These are phyloP conservation scores for Alnus glutinosa DNA, from an alignment of 306 rosid genomes.

Conservation along the genomic window DNA sequence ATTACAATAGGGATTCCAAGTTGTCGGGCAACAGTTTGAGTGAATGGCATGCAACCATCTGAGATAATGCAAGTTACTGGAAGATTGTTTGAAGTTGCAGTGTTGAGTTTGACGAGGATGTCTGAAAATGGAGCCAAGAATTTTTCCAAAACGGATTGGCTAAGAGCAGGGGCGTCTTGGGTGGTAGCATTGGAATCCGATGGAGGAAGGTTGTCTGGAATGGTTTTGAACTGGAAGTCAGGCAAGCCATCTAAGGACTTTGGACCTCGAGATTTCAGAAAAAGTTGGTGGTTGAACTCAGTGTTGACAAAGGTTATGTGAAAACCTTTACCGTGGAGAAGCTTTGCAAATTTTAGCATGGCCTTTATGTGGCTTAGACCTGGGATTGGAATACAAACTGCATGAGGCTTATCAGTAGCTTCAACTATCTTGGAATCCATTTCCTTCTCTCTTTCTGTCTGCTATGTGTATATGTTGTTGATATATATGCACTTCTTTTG, in stretches of 20 bases:
- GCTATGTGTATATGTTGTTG: too few relatives aligned
- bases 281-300: slow-evolving; percentile 14
- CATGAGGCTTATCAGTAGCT: slow-evolving; percentile 3
- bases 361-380: slow-evolving; percentile 16
- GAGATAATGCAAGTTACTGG: not conserved
- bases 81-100: not conserved
- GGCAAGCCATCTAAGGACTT: slow-evolving; percentile 7
- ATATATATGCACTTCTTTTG: too few relatives aligned
- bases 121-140: slow-evolving; percentile 6
- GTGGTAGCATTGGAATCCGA: not conserved
- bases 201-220: slow-evolving; percentile 18
- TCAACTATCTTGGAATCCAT: not conserved
- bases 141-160: not conserved
- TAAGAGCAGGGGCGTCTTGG: not conserved
- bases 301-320: slow-evolving; percentile 24
- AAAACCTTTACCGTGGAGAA: slow-evolving; percentile 13
- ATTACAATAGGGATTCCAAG: not conserved
- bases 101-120: slow-evolving; percentile 11
- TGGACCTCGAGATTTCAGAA: slow-evolving; percentile 10
- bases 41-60: slow-evolving; percentile 7
- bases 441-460: not conserved
- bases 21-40: not conserved
- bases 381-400: slow-evolving; percentile 8
- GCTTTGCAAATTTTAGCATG: slow-evolving; percentile 21
- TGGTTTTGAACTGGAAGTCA: slow-evolving; percentile 17